Percentiles rank a stretch among this genome's conserved stretches.
These are phyloP conservation scores for Ceratobasidium theobromae DNA, from an alignment of 1,284 basidiomycete genomes.

Conservation along the genomic window DNA sequence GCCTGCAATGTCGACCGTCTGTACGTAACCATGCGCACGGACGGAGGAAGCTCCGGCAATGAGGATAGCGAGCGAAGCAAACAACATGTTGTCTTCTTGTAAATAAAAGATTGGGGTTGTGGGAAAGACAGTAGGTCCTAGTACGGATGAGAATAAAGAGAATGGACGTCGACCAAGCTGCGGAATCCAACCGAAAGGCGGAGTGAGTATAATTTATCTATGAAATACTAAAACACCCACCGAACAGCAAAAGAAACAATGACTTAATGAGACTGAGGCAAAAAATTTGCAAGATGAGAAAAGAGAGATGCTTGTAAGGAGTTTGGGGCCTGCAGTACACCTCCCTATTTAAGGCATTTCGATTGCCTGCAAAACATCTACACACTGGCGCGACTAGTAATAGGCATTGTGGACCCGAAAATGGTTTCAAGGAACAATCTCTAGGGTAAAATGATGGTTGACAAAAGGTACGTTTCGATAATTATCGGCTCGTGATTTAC, in stretches of 20 bases:
- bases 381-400: constrained; percentile 8
- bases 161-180: neutral
- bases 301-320: constrained; percentile 5
- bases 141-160: neutral
- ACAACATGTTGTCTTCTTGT: neutral
- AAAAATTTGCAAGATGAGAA: neutral
- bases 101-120: neutral
- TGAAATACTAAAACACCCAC: neutral
- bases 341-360: constrained; percentile 31
- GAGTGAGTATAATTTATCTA: neutral
- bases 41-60: constrained; percentile 23
- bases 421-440: too few relatives aligned
- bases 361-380: constrained; percentile 3
- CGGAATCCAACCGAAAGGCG: too few relatives aligned
- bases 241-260: constrained; percentile 1
- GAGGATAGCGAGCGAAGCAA: constrained; percentile 2
- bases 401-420: too few relatives aligned
- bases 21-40: constrained; percentile 34
- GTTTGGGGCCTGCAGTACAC: too few relatives aligned
- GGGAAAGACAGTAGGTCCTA: neutral
- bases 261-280: neutral
- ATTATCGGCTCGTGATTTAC: too few relatives aligned
- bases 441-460: too few relatives aligned
- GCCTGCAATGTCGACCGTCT: constrained; percentile 30
- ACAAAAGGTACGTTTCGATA: too few relatives aligned